These are phyloP conservation scores for Cornus florida DNA, from an alignment of 148 eudicot species.

Conservation along the genomic window DNA sequence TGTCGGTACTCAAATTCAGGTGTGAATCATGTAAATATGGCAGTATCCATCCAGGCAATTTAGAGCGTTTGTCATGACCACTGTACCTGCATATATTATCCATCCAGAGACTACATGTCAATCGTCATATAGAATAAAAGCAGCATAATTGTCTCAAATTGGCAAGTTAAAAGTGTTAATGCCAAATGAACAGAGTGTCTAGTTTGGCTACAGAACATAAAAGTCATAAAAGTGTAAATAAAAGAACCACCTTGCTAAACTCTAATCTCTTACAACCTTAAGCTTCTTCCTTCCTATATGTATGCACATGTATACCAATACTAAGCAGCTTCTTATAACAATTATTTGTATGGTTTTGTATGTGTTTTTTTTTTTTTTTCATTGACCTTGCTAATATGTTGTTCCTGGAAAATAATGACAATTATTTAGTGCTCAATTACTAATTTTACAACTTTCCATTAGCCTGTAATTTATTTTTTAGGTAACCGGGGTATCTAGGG, in stretches of 20 bases:
- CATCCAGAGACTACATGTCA: not conserved
- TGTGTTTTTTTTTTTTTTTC: too few relatives aligned
- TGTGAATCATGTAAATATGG: constrained; percentile 93
- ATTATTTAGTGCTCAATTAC: not conserved
- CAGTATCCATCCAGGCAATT: constrained; percentile 90
- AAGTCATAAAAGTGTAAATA: not conserved
- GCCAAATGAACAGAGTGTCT: not conserved
- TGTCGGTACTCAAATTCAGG: constrained; percentile 91
- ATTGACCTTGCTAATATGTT: not conserved
- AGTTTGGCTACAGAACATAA: not conserved
- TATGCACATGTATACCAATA: not conserved
- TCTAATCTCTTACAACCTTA: not conserved
- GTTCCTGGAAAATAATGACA: not conserved
- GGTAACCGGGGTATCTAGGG: too few relatives aligned
- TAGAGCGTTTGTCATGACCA: constrained; percentile 91
- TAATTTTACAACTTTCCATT: not conserved
- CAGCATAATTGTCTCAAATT: not conserved
- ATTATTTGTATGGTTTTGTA: not conserved
- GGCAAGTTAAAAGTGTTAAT: not conserved
- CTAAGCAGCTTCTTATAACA: not conserved
- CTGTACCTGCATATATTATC: constrained; percentile 54
- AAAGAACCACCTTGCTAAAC: not conserved
- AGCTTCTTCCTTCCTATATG: not conserved
- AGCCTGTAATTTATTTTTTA: not conserved
- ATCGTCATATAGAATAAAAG: not conserved